Evolutionary conservation across 306 rosid genomes (phyloP).

Genomic region (Cucumis sativus): Cucumber_9930_V3 NC_026657.2:38366501-38367000

Average conservation of each 20-base stretch:
- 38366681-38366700: conserved; percentile 31
- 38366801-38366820: conserved; percentile 32
- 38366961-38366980: conserved; percentile 39
- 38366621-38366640: conserved; percentile 31
- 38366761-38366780: conserved; percentile 49
- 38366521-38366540: conserved; percentile 32
- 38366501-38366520: conserved; percentile 28
- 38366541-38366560: conserved; percentile 27
- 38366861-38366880: conserved; percentile 24
- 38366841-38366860: conserved; percentile 25
- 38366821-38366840: conserved; percentile 49
- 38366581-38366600: conserved; percentile 34
- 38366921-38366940: conserved; percentile 29
- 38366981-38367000: conserved; percentile 35
- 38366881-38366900: conserved; percentile 49
- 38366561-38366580: conserved; percentile 26
- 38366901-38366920: conserved; percentile 36
- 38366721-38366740: conserved; percentile 36
- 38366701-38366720: conserved; percentile 39
- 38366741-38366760: conserved; percentile 33
- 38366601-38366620: conserved; percentile 36
- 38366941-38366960: conserved; percentile 48
- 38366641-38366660: conserved; percentile 32
- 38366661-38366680: conserved; percentile 13
- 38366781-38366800: conserved; percentile 31